A percentile compares a stretch with the other conserved stretches of the same genome.
Evolutionary conservation across 768 basidiomycete genomes (phyloP).

Genomic region (Termitomyces sp.): DNA sequence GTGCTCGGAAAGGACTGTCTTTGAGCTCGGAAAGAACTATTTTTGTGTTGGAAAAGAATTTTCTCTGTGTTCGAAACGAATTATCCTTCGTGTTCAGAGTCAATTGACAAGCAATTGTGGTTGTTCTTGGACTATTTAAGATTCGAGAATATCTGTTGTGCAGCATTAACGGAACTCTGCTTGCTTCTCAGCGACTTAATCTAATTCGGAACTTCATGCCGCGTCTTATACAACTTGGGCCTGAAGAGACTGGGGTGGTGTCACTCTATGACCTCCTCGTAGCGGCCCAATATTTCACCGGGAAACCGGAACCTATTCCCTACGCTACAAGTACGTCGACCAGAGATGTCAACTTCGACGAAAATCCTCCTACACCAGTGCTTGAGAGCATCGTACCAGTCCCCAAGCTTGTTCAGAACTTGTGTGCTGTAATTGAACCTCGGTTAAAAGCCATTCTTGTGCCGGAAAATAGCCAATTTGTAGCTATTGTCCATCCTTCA

Average conservation of each 20-base stretch:
- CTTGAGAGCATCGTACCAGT: background rate
- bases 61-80: too few relatives aligned
- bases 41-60: too few relatives aligned
- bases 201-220: too few relatives aligned
- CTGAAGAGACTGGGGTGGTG: background rate
- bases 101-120: too few relatives aligned
- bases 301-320: background rate
- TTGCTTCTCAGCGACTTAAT: too few relatives aligned
- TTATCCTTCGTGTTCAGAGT: too few relatives aligned
- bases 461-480: background rate
- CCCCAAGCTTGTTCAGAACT: background rate
- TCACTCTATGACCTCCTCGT: background rate
- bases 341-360: too few relatives aligned
- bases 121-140: too few relatives aligned
- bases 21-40: too few relatives aligned
- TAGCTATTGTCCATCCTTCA: background rate
- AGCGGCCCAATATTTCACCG: background rate
- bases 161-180: too few relatives aligned
- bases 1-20: too few relatives aligned
- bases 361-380: background rate
- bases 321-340: background rate
- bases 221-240: background rate
- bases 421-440: background rate
- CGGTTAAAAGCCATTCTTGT: background rate
- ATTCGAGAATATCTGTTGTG: too few relatives aligned